These are phyloP conservation scores for Pyrenophora tritici-repentis DNA, from an alignment of 2,329 filamentous ascomycete species.

Conservation along the genomic window DNA sequence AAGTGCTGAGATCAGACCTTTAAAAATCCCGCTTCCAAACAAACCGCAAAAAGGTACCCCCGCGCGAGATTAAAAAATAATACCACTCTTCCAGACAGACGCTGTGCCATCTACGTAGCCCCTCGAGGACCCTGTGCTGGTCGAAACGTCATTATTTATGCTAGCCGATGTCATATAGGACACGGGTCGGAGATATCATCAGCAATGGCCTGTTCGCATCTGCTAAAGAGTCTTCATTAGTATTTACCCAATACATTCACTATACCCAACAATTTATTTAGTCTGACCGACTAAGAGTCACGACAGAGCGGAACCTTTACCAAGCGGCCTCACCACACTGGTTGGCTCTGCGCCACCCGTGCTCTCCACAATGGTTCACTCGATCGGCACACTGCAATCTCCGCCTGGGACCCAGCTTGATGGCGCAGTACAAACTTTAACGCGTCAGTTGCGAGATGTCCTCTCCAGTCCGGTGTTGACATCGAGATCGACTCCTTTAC, in stretches of 20 bases:
- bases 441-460: conserved; percentile 6
- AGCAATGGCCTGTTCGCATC: too few relatives aligned
- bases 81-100: conserved; percentile 2
- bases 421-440: conserved; percentile 10
- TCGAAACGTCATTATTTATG: too few relatives aligned
- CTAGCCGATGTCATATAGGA: too few relatives aligned
- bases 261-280: conserved; percentile 3
- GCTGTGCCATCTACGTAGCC: conserved; percentile 7
- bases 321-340: conserved; percentile 7
- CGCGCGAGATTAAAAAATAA: background rate
- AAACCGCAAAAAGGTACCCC: background rate
- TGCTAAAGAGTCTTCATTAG: background rate
- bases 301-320: conserved; percentile 9
- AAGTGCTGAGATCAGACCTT: conserved; percentile 30
- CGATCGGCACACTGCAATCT: conserved; percentile 5
- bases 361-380: conserved; percentile 13
- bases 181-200: too few relatives aligned
- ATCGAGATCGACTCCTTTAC: conserved; percentile 2
- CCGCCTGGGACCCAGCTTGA: conserved; percentile 1
- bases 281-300: conserved; percentile 5
- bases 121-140: too few relatives aligned
- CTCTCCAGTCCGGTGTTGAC: background rate
- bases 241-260: background rate
- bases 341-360: conserved; percentile 7
- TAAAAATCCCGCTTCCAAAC: conserved; percentile 15